phyloP scores from a whole-genome alignment of 1,139 yeast genomes.

The Sugiyamaella pinicola region DNA sequence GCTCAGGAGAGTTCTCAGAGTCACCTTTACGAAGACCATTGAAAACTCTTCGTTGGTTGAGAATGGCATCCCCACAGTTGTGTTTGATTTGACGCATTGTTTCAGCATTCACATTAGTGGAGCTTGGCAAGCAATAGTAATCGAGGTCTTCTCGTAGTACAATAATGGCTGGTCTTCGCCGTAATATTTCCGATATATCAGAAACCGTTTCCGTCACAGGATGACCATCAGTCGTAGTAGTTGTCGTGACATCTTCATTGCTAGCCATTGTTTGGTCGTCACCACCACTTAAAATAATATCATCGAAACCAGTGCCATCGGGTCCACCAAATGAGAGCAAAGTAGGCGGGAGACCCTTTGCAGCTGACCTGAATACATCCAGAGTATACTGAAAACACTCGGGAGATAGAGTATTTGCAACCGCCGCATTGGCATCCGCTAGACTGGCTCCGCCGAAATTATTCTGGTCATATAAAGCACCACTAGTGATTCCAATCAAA shows the following conservation, averaged over 20 bases:
- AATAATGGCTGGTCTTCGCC: slow-evolving; percentile 85
- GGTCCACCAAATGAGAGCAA: slow-evolving; percentile 22
- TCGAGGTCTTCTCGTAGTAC: slow-evolving; percentile 94
- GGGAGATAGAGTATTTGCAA: slow-evolving; percentile 68
- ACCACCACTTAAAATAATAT: slow-evolving; percentile 5
- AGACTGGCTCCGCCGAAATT: slow-evolving; percentile 51
- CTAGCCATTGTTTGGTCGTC: background rate
- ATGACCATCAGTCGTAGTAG: too few species aligned
- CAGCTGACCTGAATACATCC: slow-evolving; percentile 58
- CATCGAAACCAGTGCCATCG: slow-evolving; percentile 7
- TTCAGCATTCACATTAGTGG: slow-evolving; percentile 33
- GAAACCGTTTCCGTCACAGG: slow-evolving; percentile 20
- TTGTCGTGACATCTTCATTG: background rate
- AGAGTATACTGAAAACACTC: slow-evolving; percentile 81
- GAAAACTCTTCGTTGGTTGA: slow-evolving; percentile 63
- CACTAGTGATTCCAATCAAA: slow-evolving; percentile 81
- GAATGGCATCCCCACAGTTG: slow-evolving; percentile 66
- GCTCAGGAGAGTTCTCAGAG: slow-evolving; percentile 88
- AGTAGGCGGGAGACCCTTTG: slow-evolving; percentile 32
- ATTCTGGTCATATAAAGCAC: slow-evolving; percentile 63
- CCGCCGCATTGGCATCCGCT: slow-evolving; percentile 20
- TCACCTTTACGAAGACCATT: slow-evolving; percentile 56
- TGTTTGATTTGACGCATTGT: slow-evolving; percentile 64
- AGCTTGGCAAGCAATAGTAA: slow-evolving; percentile 76
- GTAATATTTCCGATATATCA: slow-evolving; percentile 55